Evolutionary conservation across 768 basidiomycete species (phyloP), one percentile per base, ranked within the genome.

Genomic region (Filobasidium floriforme): DNA sequence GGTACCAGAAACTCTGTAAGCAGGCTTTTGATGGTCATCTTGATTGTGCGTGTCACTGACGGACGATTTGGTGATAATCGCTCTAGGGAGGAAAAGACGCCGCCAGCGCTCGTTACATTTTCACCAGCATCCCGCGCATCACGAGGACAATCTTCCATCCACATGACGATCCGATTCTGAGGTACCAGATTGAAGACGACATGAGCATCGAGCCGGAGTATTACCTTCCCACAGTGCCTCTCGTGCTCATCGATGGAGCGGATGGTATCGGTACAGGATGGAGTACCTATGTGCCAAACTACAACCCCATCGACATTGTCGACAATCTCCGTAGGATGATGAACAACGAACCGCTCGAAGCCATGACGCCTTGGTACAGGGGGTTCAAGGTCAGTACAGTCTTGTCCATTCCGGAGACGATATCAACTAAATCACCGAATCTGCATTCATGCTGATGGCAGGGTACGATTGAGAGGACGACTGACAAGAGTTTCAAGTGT

Each of bases 211-310:
- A 99, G 77, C 96, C 96, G 0, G 90, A 92, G 72, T 97, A 86
- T 80, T 99, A 96, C 75, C 82, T 97, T 80, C 94, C 96, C 19
- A 79, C 92, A 49, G 73, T 99, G 1, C 96, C 96, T 0, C 82
- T 93, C 77, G 83, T 97, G 0, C 82, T 99, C 61, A 79, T 98
- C 75, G 98, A 99, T 72, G 96, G 96, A 9, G 87, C 90, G 11
- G 93, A 97, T 70, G 96, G 96, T 81, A 98, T 99, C 72, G 96
- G 96, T 54, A 99, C 96, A 64, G 92, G 94, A 70, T 99, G 96
- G 94, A 93, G 91, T 75, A 97, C 96, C 1, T 85, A 79, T 49
- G 82, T 99, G 61, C 96, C 96, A 1, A 88, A 87, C 73, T 98
- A 87, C 82, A 97, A 98, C 74, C 96, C 96, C 0, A 79, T 79